phyloP scores from a whole-genome alignment of 305 asterid species.

The Fraxinus latifolia region DNA sequence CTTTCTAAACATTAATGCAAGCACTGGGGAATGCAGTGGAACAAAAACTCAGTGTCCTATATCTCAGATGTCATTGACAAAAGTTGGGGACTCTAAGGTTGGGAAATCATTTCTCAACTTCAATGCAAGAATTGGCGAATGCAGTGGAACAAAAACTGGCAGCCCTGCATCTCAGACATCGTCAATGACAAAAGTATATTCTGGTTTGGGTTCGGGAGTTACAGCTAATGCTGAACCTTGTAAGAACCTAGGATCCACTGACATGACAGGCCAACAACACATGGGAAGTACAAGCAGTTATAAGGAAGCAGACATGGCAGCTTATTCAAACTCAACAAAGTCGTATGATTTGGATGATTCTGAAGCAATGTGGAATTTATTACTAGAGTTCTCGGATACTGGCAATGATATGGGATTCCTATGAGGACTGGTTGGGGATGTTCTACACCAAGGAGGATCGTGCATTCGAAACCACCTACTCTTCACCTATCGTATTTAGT shows the following conservation, averaged over 20 bases:
- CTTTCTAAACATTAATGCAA: constrained; percentile 35
- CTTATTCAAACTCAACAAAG: constrained; percentile 33
- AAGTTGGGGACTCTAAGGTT: constrained; percentile 27
- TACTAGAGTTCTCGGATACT: constrained; percentile 45
- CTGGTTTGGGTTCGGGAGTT: constrained; percentile 27
- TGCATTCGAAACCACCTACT: constrained; percentile 9
- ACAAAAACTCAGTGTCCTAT: constrained; percentile 33
- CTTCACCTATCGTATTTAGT: background rate
- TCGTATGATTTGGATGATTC: constrained; percentile 38
- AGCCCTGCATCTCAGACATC: constrained; percentile 46
- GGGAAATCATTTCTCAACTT: constrained; percentile 50
- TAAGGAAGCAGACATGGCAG: constrained; percentile 31
- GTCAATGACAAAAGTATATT: constrained; percentile 42
- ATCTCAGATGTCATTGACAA: constrained; percentile 46
- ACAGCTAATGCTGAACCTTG: constrained; percentile 17
- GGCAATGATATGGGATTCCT: constrained; percentile 37
- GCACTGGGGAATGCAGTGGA: constrained; percentile 16
- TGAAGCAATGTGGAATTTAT: constrained; percentile 34
- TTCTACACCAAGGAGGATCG: constrained; percentile 24
- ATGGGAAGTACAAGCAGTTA: constrained; percentile 20
- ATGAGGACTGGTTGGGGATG: constrained; percentile 27
- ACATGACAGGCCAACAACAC: constrained; percentile 21
- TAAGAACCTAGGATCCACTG: constrained; percentile 19
- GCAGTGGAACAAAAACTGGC: constrained; percentile 26
- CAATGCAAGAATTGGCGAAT: constrained; percentile 24